These are phyloP conservation scores for Talaromyces sp. DNA, from an alignment of 2,329 filamentous ascomycete species.

Conservation along the genomic window DNA sequence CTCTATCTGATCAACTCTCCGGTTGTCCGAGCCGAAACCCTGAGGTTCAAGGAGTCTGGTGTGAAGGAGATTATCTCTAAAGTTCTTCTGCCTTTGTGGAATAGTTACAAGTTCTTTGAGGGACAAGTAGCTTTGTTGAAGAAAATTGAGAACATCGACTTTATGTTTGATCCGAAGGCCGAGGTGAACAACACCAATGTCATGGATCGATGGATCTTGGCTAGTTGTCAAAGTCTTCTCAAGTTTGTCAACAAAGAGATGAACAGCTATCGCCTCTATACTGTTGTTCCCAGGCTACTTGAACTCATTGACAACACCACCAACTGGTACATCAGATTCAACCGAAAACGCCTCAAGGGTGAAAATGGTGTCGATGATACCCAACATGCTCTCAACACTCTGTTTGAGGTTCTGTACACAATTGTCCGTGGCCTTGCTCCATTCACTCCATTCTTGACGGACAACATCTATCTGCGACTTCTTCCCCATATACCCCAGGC, in stretches of 20 bases:
- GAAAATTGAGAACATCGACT: constrained; percentile 74
- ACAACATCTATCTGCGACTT: constrained; percentile 85
- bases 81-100: constrained; percentile 87
- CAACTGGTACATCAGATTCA: constrained; percentile 99
- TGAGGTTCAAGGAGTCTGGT: constrained; percentile 84
- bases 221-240: constrained; percentile 82
- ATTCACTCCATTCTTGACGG: constrained; percentile 92
- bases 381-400: constrained; percentile 80
- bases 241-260: constrained; percentile 93
- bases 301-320: constrained; percentile 87
- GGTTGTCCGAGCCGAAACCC: constrained; percentile 82
- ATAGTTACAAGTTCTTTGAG: constrained; percentile 94
- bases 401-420: constrained; percentile 90
- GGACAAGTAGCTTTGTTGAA: constrained; percentile 80
- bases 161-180: constrained; percentile 68
- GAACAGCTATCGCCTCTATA: constrained; percentile 74
- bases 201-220: constrained; percentile 94
- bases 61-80: constrained; percentile 94
- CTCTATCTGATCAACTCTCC: constrained; percentile 97
- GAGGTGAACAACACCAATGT: constrained; percentile 65
- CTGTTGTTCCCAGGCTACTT: constrained; percentile 79
- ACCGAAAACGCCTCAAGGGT: constrained; percentile 83
- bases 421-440: constrained; percentile 82
- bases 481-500: constrained; percentile 73
- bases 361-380: constrained; percentile 83